Conservation (phyloP, 805 yeast species). For the Candida insectalens region DNA sequence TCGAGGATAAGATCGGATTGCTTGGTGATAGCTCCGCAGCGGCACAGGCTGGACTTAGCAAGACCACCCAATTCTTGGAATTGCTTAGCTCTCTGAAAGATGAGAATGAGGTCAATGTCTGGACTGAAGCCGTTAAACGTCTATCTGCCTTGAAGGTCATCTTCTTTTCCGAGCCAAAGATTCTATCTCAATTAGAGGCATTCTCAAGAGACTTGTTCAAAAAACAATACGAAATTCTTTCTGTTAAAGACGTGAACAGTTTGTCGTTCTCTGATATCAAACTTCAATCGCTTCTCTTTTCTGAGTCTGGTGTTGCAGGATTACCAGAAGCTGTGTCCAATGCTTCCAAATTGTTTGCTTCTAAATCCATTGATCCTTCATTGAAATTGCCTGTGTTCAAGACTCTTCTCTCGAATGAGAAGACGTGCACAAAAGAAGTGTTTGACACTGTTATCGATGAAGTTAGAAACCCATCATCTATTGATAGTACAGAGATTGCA, state of each 20-base stretch:
- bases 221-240: slow-evolving; percentile 19
- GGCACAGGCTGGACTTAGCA: slow-evolving; percentile 35
- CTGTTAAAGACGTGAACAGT: slow-evolving; percentile 7
- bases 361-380: slow-evolving; percentile 25
- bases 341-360: slow-evolving; percentile 6
- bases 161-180: slow-evolving; percentile 27
- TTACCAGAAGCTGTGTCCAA: slow-evolving; percentile 26
- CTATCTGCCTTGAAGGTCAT: slow-evolving; percentile 25
- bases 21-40: slow-evolving; percentile 43
- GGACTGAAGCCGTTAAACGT: slow-evolving; percentile 42
- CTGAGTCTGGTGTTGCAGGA: slow-evolving; percentile 29
- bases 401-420: slow-evolving; percentile 30
- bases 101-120: slow-evolving; percentile 36
- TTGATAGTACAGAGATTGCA: slow-evolving; percentile 52
- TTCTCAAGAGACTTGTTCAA: slow-evolving; percentile 27
- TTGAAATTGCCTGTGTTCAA: slow-evolving; percentile 33
- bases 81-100: slow-evolving; percentile 27
- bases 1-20: slow-evolving; percentile 43
- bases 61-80: slow-evolving; percentile 35
- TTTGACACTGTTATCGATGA: slow-evolving; percentile 36
- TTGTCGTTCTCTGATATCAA: slow-evolving; percentile 18
- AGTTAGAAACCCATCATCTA: slow-evolving; percentile 37
- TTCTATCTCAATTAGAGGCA: slow-evolving; percentile 17
- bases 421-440: slow-evolving; percentile 23
- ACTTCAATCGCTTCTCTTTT: slow-evolving; percentile 30